Percentiles rank a stretch among this genome's conserved stretches.
Evolutionary conservation across 2,329 filamentous ascomycete species (phyloP).

Genomic region (Xylariaceae sp.): DNA sequence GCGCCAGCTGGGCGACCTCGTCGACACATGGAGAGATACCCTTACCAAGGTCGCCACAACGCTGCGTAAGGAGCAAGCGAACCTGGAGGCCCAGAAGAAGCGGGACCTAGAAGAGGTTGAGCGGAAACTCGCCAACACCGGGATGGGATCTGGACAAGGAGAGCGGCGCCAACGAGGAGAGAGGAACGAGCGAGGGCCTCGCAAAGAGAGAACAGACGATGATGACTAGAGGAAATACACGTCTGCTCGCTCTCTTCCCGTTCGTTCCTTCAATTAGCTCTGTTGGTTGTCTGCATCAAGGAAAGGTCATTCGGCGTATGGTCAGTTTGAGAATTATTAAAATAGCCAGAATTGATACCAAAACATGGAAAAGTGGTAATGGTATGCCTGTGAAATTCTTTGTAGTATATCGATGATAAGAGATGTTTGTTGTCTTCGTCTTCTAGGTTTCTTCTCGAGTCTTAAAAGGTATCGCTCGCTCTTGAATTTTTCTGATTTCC

Average conservation of each 20-base stretch:
- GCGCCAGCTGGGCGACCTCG: constrained; percentile 83
- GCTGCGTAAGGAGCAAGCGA: constrained; percentile 75
- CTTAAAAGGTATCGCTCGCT: no score
- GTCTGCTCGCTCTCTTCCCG: constrained; percentile 19
- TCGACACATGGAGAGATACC: constrained; percentile 88
- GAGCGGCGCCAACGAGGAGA: constrained; percentile 29
- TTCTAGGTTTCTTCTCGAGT: no score
- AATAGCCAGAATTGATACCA: no score
- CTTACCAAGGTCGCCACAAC: constrained; percentile 74
- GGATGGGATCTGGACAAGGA: constrained; percentile 34
- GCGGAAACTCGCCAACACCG: constrained; percentile 54
- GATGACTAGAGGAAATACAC: constrained; percentile 46
- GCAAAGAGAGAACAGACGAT: constrained; percentile 50
- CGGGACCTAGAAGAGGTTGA: constrained; percentile 69
- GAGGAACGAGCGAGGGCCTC: constrained; percentile 30
- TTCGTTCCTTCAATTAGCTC: constrained; percentile 20
- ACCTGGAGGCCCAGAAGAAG: constrained; percentile 73
- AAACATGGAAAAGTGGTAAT: no score
- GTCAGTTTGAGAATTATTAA: no score
- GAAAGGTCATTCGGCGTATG: constrained; percentile 26
- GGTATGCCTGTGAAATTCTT: no score
- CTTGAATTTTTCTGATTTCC: no score
- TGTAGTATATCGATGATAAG: no score
- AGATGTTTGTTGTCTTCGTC: no score
- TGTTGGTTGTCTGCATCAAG: constrained; percentile 24